Evolutionary conservation across 2,329 filamentous ascomycete genomes (phyloP), one percentile per base, ranked within the genome.

Genomic region (Celoporthe dispersa): DNA sequence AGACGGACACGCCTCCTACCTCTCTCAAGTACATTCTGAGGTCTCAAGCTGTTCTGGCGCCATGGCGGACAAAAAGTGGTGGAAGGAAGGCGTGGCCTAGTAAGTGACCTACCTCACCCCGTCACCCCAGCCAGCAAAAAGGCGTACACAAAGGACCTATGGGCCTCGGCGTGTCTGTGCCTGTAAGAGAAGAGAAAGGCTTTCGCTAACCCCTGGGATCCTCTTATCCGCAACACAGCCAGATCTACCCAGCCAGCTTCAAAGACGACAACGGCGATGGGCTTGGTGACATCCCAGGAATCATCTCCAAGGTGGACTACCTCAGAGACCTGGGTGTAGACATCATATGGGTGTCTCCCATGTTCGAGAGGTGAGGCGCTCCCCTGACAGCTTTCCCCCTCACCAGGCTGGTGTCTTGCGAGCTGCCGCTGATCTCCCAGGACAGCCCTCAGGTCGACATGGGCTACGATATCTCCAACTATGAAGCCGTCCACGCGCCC

Each of bases 381-480:
- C 11, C 22, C 22, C 35, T 35, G 35, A 3, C 3, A 19, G 14
- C 6, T 9, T 7, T 33, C 31, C 9, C 33, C 14, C 4, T n/a
- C 25, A 8, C 44, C 44, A 48, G n/a, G 22, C n/a, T 48, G 44
- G 22, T 57, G 53, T 31, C 25, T 55, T 57, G 25, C 6, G 53
- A 48, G 25, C 25, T 31, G 53, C 14, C 28, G 28, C 53, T 57
- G 53, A 57, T 16, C 5, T 9, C n/a, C 53, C 53, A 37, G n/a
- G 7, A 35, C 41, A 64, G 79, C 16, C 83, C 83, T 12, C 81
- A 84, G 69, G 78, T 81, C n/a, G 80, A 83, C 67, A 82, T 81
- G 78, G 90, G 89, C 31, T 92, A 91, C 75, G 90, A 91, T 76
- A 86, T 91, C 65, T 84, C 85, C 1, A 84, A 92, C 77, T 92